A percentile compares a stretch with the other conserved stretches of the same genome.
phyloP scores from a whole-genome alignment of 2,329 filamentous ascomycete species.

The Exophiala aquamarina region DNA sequence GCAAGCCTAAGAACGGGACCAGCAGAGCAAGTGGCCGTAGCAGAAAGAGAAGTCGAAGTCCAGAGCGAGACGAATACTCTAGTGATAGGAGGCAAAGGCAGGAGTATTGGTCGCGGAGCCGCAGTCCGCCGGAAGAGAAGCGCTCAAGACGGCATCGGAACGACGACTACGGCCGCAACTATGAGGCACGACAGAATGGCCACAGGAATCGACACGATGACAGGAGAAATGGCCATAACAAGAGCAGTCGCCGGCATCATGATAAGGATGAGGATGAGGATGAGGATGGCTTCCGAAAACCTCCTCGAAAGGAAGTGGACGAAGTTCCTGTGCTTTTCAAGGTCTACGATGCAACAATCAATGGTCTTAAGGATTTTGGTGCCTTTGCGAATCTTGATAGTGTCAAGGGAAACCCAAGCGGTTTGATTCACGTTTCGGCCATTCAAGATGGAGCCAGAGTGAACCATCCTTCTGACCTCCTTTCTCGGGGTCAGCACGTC shows the following conservation, averaged over 20 bases:
- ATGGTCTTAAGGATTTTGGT: constrained; percentile 91
- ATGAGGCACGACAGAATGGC: constrained; percentile 7
- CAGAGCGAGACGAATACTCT: constrained; percentile 50
- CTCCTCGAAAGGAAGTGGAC: constrained; percentile 74
- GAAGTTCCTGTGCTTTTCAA: constrained; percentile 80
- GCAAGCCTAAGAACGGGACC: constrained; percentile 54
- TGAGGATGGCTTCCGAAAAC: constrained; percentile 63
- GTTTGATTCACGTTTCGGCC: constrained; percentile 88
- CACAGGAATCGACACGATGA: constrained; percentile 21
- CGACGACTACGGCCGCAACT: constrained; percentile 47
- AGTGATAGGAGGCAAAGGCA: constrained; percentile 46
- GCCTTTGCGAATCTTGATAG: constrained; percentile 91
- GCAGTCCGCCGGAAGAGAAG: constrained; percentile 45
- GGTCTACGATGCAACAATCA: constrained; percentile 85
- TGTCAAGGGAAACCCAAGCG: constrained; percentile 84
- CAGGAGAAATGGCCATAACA: constrained; percentile 36
- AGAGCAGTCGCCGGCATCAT: constrained; percentile 42
- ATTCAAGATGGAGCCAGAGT: constrained; percentile 82
- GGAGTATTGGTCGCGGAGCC: constrained; percentile 53
- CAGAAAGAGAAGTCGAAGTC: constrained; percentile 57
- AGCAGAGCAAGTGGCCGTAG: constrained; percentile 38
- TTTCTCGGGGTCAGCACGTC: constrained; percentile 76
- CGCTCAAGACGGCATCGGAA: constrained; percentile 39
- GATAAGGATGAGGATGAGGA: constrained; percentile 45
- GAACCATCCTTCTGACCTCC: constrained; percentile 85